Percentiles rank a stretch among this genome's conserved stretches.
Conservation (phyloP, 495 filamentous ascomycete genomes). For the Bathelium albidoporum region DNA sequence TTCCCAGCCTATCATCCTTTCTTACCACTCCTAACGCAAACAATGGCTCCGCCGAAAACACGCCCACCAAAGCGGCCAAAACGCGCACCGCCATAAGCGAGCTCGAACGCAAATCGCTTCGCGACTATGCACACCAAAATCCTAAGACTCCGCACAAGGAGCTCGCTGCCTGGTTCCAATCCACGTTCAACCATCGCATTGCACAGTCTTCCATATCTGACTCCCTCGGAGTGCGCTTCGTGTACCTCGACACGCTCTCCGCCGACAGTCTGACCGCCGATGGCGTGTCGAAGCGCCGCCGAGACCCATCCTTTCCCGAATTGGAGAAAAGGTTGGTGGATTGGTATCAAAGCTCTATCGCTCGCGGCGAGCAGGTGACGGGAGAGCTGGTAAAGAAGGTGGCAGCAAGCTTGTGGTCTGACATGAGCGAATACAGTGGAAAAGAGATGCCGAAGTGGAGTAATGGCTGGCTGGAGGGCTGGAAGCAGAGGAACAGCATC, state of each 20-base stretch:
- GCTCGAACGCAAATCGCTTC: slow-evolving; percentile 3
- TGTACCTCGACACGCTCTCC: background rate
- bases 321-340: background rate
- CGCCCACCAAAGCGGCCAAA: background rate
- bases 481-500: slow-evolving; percentile 1
- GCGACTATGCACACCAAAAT: background rate
- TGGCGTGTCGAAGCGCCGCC: background rate
- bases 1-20: background rate
- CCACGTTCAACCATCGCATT: background rate
- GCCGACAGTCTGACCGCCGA: background rate
- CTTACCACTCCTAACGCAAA: background rate
- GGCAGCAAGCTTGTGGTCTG: background rate
- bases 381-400: slow-evolving; percentile 4
- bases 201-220: slow-evolving; percentile 2
- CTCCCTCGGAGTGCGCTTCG: background rate
- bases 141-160: background rate
- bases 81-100: slow-evolving; percentile 2
- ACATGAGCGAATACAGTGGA: slow-evolving; percentile 1
- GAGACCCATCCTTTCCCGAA: background rate
- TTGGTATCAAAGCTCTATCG: background rate
- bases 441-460: slow-evolving; percentile 1
- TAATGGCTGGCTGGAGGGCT: background rate
- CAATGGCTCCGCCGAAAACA: background rate
- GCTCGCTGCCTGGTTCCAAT: background rate
- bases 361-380: background rate